These are phyloP conservation scores for Apiospora hydei DNA, from an alignment of 2,329 filamentous ascomycete genomes.

Conservation along the genomic window DNA sequence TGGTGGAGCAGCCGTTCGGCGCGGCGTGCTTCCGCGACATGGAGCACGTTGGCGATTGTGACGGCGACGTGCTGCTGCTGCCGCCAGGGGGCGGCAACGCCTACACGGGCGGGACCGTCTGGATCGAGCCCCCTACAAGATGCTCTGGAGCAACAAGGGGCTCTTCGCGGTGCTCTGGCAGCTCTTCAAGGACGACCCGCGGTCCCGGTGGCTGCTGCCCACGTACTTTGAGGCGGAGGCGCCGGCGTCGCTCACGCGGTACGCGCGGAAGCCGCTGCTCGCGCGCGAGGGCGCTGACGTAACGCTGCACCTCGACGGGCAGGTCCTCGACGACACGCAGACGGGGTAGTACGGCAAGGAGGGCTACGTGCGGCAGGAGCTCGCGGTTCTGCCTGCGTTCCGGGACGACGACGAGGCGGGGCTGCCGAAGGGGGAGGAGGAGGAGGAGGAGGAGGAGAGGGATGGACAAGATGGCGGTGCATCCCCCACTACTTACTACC, in stretches of 20 bases:
- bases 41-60: constrained; percentile 5
- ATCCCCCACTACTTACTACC: neutral
- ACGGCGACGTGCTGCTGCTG: neutral
- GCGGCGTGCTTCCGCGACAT: constrained; percentile 18
- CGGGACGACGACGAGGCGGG: neutral
- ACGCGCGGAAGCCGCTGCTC: constrained; percentile 25
- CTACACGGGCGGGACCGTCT: constrained; percentile 26
- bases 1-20: constrained; percentile 21
- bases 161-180: constrained; percentile 27
- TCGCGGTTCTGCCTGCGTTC: constrained; percentile 22
- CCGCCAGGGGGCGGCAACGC: neutral
- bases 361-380: constrained; percentile 22
- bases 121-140: constrained; percentile 29
- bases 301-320: neutral
- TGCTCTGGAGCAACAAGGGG: constrained; percentile 30
- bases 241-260: constrained; percentile 8
- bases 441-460: neutral
- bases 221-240: constrained; percentile 23
- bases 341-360: constrained; percentile 19
- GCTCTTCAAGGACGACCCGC: constrained; percentile 27
- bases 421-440: neutral
- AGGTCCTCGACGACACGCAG: neutral
- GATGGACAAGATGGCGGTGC: neutral
- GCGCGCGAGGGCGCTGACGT: constrained; percentile 25
- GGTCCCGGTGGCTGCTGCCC: constrained; percentile 25